Evolutionary conservation across 2,329 filamentous ascomycete genomes (phyloP).

Genomic region (Diaporthe destruens): DNA sequence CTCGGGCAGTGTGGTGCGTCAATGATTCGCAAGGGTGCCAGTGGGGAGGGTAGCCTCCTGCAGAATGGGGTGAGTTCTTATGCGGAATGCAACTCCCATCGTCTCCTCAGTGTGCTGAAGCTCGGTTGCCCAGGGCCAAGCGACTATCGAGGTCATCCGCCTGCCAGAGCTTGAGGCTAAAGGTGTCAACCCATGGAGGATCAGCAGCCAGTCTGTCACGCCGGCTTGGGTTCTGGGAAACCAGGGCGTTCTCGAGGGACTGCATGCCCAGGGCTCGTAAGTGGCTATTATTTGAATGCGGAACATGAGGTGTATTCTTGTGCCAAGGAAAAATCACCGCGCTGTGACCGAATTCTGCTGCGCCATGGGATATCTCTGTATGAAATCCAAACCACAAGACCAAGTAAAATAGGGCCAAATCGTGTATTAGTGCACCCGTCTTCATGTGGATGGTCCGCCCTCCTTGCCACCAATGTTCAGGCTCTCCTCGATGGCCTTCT

Average conservation of each 20-base stretch:
- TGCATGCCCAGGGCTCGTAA: neutral
- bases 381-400: slow-evolving; percentile 28
- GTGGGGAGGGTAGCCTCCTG: slow-evolving; percentile 44
- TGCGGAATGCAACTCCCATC: too few species aligned
- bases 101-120: slow-evolving; percentile 7
- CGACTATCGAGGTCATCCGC: slow-evolving; percentile 47
- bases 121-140: slow-evolving; percentile 43
- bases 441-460: slow-evolving; percentile 43
- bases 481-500: slow-evolving; percentile 67
- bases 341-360: slow-evolving; percentile 24
- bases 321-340: neutral
- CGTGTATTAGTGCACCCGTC: neutral
- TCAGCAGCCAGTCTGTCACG: slow-evolving; percentile 45
- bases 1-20: slow-evolving; percentile 45
- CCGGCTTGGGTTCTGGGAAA: slow-evolving; percentile 48
- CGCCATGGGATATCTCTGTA: slow-evolving; percentile 38
- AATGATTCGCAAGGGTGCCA: slow-evolving; percentile 43
- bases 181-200: slow-evolving; percentile 50
- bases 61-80: slow-evolving; percentile 48
- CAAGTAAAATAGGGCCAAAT: neutral
- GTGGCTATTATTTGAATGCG: neutral
- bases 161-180: slow-evolving; percentile 46
- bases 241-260: slow-evolving; percentile 37
- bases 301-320: neutral
- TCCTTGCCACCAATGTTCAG: slow-evolving; percentile 55